Percentiles rank a stretch among this genome's conserved stretches.
Conservation (phyloP, 208 protist species). For the Leishmania martiniquensis region DNA sequence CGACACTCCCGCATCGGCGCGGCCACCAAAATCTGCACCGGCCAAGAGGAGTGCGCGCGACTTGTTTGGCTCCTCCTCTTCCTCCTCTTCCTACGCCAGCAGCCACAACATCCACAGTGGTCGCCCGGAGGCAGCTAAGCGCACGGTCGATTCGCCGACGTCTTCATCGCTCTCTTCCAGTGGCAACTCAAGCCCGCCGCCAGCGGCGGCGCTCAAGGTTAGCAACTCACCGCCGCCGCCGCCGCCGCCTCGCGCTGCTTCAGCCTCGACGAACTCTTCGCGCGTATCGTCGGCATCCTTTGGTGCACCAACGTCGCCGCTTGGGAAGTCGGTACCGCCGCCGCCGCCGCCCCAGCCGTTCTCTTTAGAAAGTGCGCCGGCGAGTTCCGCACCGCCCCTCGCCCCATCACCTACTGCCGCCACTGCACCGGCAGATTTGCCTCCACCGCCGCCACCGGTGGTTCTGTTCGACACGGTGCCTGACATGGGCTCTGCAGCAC, state of each 20-base stretch:
- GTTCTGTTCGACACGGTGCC: conserved; percentile 20
- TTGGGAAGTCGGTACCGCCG: conserved; percentile 5
- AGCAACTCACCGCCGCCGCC: neutral
- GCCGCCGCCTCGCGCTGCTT: neutral
- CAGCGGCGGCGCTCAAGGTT: neutral
- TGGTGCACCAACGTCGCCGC: neutral
- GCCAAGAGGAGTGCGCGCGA: neutral
- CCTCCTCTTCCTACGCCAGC: neutral
- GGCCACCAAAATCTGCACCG: neutral
- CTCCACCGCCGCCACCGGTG: conserved; percentile 18
- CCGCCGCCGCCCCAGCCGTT: conserved; percentile 5
- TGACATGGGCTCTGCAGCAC: neutral
- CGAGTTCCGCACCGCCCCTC: neutral
- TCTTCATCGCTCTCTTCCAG: neutral
- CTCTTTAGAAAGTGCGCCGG: neutral
- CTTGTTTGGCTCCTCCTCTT: neutral
- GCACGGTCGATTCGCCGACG: neutral
- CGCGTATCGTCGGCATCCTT: neutral
- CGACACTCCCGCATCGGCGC: neutral
- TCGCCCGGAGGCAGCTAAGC: neutral
- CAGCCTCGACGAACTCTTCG: neutral
- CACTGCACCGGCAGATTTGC: neutral
- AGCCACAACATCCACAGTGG: neutral
- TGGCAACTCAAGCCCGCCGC: neutral
- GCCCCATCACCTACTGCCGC: neutral